These are phyloP conservation scores for Suillus subluteus DNA, from an alignment of 768 basidiomycete genomes.

Conservation along the genomic window DNA sequence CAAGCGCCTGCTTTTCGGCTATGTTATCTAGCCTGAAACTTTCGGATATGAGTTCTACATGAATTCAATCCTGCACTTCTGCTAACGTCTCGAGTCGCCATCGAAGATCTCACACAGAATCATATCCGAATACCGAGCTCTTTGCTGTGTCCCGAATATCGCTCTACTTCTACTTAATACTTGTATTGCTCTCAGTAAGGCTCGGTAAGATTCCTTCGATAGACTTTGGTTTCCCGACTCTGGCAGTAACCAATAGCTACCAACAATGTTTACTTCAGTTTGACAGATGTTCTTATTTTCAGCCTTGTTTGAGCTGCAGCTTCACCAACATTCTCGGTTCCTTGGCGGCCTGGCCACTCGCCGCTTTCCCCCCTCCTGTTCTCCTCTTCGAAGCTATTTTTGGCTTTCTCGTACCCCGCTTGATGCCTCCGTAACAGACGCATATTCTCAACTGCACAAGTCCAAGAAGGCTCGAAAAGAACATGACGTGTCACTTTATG, in stretches of 20 bases:
- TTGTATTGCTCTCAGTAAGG: neutral
- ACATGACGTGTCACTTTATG: neutral
- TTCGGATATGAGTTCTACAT: constrained; percentile 17
- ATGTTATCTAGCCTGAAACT: constrained; percentile 5
- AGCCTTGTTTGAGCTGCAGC: constrained; percentile 1
- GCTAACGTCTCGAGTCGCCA: constrained; percentile 9
- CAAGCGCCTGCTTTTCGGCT: constrained; percentile 18
- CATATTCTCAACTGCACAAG: neutral
- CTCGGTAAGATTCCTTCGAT: neutral
- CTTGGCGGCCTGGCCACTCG: constrained; percentile 2
- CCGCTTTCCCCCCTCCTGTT: constrained; percentile 15
- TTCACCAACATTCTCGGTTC: neutral
- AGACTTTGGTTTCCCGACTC: neutral
- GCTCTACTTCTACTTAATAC: neutral
- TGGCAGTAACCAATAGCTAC: constrained; percentile 3
- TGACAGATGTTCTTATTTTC: constrained; percentile 17
- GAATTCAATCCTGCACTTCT: constrained; percentile 2
- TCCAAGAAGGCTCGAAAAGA: neutral
- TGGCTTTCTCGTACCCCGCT: neutral
- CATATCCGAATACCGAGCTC: neutral
- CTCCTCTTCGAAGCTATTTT: constrained; percentile 16
- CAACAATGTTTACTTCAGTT: neutral
- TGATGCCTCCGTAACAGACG: neutral
- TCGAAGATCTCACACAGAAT: constrained; percentile 7
- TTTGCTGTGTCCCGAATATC: neutral